These are phyloP conservation scores for Tolypocladium pustulatum DNA, from an alignment of 2,329 filamentous ascomycete genomes.

Conservation along the genomic window DNA sequence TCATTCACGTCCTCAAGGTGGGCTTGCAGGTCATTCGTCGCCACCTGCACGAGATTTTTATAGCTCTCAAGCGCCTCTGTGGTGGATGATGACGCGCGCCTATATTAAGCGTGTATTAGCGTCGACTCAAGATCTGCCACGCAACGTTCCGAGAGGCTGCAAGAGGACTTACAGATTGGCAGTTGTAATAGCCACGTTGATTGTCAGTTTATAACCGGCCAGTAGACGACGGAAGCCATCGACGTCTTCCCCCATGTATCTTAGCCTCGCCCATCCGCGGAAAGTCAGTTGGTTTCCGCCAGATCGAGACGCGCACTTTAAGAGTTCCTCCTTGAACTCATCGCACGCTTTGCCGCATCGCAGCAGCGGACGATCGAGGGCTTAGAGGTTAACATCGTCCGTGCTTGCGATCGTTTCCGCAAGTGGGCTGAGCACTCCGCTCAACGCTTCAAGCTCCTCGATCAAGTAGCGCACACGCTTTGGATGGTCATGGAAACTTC, in stretches of 20 bases:
- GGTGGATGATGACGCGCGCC: neutral
- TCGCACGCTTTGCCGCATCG: slow-evolving; percentile 5
- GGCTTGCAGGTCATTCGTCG: neutral
- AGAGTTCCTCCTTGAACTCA: slow-evolving; percentile 4
- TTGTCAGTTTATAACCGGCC: slow-evolving; percentile 14
- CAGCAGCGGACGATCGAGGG: neutral
- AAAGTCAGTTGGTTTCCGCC: neutral
- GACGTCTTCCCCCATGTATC: slow-evolving; percentile 8
- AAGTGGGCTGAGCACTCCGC: neutral
- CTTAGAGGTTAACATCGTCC: neutral
- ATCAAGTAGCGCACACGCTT: neutral
- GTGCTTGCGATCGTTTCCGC: neutral
- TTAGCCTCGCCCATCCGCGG: neutral
- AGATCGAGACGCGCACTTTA: neutral
- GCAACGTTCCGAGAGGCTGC: too few species aligned
- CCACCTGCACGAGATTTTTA: neutral
- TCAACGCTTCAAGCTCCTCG: neutral
- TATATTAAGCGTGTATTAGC: neutral
- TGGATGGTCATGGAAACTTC: neutral
- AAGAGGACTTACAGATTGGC: slow-evolving; percentile 11
- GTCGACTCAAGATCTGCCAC: neutral
- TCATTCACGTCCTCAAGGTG: neutral
- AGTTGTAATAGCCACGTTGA: slow-evolving; percentile 15
- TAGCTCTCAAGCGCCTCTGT: neutral
- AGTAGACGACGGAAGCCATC: slow-evolving; percentile 10